phyloP scores from a whole-genome alignment of 2,329 filamentous ascomycete genomes.

The Cercospora beticola region DNA sequence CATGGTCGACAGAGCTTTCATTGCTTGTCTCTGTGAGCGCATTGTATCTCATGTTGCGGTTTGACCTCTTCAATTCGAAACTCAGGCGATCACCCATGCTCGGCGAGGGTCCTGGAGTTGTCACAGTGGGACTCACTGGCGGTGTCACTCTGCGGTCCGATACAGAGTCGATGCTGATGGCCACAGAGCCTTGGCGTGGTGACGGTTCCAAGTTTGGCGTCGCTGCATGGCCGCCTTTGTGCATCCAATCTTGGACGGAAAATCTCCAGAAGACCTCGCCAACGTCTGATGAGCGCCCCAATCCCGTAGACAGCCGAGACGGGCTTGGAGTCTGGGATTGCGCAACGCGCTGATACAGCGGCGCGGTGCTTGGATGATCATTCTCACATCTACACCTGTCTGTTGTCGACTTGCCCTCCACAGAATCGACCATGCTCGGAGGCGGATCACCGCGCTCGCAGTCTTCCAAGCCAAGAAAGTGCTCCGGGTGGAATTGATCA shows the following conservation, averaged over 20 bases:
- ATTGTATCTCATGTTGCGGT: conserved; percentile 33
- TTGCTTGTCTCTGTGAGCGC: conserved; percentile 21
- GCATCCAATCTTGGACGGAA: conserved; percentile 13
- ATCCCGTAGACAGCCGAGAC: conserved; percentile 7
- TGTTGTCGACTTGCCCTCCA: background rate
- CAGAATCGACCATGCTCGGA: background rate
- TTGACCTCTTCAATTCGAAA: conserved; percentile 31
- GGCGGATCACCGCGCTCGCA: conserved; percentile 3
- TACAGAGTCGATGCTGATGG: conserved; percentile 2
- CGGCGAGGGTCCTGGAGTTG: conserved; percentile 13
- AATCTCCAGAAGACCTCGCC: conserved; percentile 23
- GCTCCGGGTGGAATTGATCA: conserved; percentile 10
- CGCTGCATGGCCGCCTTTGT: background rate
- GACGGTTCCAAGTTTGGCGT: background rate
- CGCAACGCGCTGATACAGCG: conserved; percentile 19
- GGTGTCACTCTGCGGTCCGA: conserved; percentile 7
- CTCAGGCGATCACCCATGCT: conserved; percentile 29
- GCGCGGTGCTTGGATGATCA: background rate
- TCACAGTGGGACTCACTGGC: conserved; percentile 6
- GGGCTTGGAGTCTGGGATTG: conserved; percentile 21
- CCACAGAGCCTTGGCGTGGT: background rate
- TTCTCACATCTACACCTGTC: background rate
- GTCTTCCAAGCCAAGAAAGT: conserved; percentile 6
- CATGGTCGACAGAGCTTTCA: background rate
- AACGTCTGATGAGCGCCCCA: conserved; percentile 14